Base-by-base conservation (phyloP, 2,329 filamentous ascomycete species). In the Didymella segeticola region DNA sequence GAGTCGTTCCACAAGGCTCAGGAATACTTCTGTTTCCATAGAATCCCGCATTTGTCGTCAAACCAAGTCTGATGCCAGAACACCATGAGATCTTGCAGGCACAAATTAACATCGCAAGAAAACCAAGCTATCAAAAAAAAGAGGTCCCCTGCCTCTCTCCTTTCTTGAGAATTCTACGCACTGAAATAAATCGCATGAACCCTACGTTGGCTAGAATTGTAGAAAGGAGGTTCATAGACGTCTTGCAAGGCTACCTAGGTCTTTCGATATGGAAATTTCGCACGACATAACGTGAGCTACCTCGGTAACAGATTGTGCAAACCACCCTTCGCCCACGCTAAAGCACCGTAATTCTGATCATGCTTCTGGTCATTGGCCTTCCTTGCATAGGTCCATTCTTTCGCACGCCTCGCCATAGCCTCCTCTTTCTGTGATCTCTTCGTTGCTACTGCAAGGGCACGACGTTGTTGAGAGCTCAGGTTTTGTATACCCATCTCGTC, bases 131-230 rank as follows among this genome's bases (percentile, higher is more conserved):
- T n/a, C n/a, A n/a, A n/a, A n/a, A n/a, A n/a, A n/a, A n/a, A n/a
- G n/a, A n/a, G n/a, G n/a, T n/a, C 2, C 8, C 31, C 14, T n/a
- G 5, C 15, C 8, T 7, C 9, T 8, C 8, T 7, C 9, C 15
- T 10, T 75, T 73, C 56, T 72, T 74, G 3, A 71, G 72, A 11
- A 76, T 36, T 26, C 5, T 26, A 10, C 5, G 25, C 5, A 10
- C 5, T 26, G 25, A 26, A 26, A n/a, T n/a, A n/a, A n/a, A n/a
- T n/a, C n/a, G n/a, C n/a, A n/a, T n/a, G n/a, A n/a, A n/a, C n/a
- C n/a, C n/a, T n/a, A n/a, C n/a, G n/a, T n/a, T n/a, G n/a, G n/a
- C n/a, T n/a, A n/a, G n/a, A n/a, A n/a, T n/a, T n/a, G n/a, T n/a
- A n/a, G n/a, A n/a, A n/a, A n/a, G n/a, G n/a, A n/a, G n/a, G n/a